Evolutionary conservation across 2,329 filamentous ascomycete species (phyloP), one percentile per base, ranked within the genome.

Genomic region (Pestalotiopsis sp.): DNA sequence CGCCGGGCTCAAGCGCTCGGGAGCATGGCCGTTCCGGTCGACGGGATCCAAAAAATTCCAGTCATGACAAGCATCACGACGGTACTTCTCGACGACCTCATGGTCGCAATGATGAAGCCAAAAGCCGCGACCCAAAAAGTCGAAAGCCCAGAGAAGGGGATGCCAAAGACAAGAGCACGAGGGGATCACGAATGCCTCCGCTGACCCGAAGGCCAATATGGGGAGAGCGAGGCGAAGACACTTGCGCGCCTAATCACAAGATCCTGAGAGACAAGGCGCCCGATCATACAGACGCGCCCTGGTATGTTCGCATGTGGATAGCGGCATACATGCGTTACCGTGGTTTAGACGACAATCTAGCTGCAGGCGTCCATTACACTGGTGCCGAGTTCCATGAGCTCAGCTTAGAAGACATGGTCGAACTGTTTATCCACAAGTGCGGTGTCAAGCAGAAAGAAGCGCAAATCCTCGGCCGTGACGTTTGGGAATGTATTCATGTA

Each of bases 311-410:
- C 49, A 49, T 60, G 52, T 68, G 67, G 67, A 41, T 68, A 7
- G 56, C 36, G 36, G 67, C 61, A 7, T 68, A 68, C 56, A 60
- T 68, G 23, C 62, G 61, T 20, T 68, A 68, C 23, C 67, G 67
- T 27, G 67, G 67, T 20, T 2, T 68, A 23, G 40, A 68, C 56
- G 38, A 49, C 31, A 27, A 20, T 14, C 20, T 57, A 36, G 67
- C 67, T 14, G 61, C 38, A 23, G 20, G 14, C 5, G 63, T 68
- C 11, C 38, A 65, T 31, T 68, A 64, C 61, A 60, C 67, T 6
- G 67, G 67, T 13, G 67, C 61, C 6, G 67, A 68, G 14, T 40
- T 68, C 14, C 25, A 40, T 14, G 45, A 17, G 20, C 25, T 65
- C 14, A 62, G 23, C 13, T 56, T 59, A n/a, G 31, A n/a, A 23